These are phyloP conservation scores for Cryptosporidium bovis DNA, from an alignment of 169 alveolate species.

Conservation along the genomic window DNA sequence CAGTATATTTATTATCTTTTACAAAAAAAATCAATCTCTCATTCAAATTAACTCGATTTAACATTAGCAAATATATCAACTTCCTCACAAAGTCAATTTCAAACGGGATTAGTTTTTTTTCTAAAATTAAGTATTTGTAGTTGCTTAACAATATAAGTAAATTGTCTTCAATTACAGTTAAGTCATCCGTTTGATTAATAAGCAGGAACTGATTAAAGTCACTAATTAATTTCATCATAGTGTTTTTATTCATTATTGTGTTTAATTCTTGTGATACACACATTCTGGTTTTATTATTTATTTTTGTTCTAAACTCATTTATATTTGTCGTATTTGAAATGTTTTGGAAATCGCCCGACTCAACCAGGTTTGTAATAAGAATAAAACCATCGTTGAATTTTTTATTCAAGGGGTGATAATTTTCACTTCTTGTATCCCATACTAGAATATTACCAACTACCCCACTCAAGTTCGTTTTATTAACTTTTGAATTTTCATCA, in stretches of 20 bases:
- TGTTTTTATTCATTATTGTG: slow-evolving; percentile 8
- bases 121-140: slow-evolving; percentile 22
- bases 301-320: neutral
- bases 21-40: slow-evolving; percentile 29
- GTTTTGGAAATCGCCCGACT: neutral
- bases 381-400: slow-evolving; percentile 26
- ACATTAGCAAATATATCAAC: neutral
- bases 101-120: slow-evolving; percentile 24
- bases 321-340: neutral
- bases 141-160: neutral
- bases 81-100: slow-evolving; percentile 30
- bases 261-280: slow-evolving; percentile 44
- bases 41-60: neutral
- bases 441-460: slow-evolving; percentile 1
- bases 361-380: neutral
- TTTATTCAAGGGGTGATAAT: slow-evolving; percentile 41
- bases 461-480: slow-evolving; percentile 13
- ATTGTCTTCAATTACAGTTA: neutral
- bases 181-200: neutral
- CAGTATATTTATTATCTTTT: neutral
- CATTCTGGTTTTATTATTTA: slow-evolving; percentile 5
- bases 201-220: slow-evolving; percentile 18
- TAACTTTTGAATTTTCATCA: slow-evolving; percentile 8
- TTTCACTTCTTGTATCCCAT: slow-evolving; percentile 40
- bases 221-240: neutral